Conservation (phyloP, 169 alveolate species). For the Amoebophrya sp. region DNA sequence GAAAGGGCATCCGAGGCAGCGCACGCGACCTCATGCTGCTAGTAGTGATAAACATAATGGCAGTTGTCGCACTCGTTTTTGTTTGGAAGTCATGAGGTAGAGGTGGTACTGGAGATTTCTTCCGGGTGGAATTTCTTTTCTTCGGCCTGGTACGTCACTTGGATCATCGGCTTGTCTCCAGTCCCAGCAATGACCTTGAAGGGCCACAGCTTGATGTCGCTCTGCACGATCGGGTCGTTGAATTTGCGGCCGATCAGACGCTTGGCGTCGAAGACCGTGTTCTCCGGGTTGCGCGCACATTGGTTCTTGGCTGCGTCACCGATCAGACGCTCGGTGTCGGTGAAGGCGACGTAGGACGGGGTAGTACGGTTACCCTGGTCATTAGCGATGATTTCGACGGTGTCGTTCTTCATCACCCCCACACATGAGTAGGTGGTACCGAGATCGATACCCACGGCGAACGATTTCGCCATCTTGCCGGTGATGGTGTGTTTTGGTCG, state of each 20-base stretch:
- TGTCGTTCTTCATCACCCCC: slow-evolving; percentile 89
- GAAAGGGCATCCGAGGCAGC: too few relatives aligned
- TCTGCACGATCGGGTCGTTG: slow-evolving; percentile 82
- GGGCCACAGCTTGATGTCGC: slow-evolving; percentile 80
- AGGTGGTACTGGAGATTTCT: slow-evolving; percentile 94
- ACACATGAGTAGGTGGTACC: slow-evolving; percentile 99
- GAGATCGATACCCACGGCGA: slow-evolving; percentile 90
- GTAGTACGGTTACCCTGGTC: slow-evolving; percentile 97
- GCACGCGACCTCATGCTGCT: too few relatives aligned
- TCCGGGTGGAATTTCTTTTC: slow-evolving; percentile 89
- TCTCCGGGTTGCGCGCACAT: slow-evolving; percentile 85
- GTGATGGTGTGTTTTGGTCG: slow-evolving; percentile 50
- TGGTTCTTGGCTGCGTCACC: slow-evolving; percentile 95
- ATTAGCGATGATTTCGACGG: slow-evolving; percentile 93
- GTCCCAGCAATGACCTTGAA: slow-evolving; percentile 57
- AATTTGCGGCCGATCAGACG: slow-evolving; percentile 93
- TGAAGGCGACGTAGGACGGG: slow-evolving; percentile 94
- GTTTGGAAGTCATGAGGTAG: too few relatives aligned
- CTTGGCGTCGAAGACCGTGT: slow-evolving; percentile 93
- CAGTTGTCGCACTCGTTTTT: too few relatives aligned
- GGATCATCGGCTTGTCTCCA: slow-evolving; percentile 82
- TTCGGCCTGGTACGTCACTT: slow-evolving; percentile 69
- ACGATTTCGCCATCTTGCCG: slow-evolving; percentile 26
- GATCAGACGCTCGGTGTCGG: slow-evolving; percentile 89
- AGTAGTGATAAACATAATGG: too few relatives aligned